Percentiles rank a stretch among this genome's conserved stretches.
These are phyloP conservation scores for Millerozyma miso DNA, from an alignment of 805 yeast species.

Conservation along the genomic window DNA sequence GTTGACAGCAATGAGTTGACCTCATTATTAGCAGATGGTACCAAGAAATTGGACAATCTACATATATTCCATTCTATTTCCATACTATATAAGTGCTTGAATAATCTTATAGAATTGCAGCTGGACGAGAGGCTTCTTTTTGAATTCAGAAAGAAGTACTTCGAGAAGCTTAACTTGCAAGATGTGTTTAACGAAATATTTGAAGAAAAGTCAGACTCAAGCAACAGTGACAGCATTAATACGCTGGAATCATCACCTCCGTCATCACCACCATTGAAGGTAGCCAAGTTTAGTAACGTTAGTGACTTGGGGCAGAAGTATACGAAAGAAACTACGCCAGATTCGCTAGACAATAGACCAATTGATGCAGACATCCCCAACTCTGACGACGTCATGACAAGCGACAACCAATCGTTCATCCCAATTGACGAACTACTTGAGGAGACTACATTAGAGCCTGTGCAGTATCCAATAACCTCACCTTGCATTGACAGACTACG, in stretches of 20 bases:
- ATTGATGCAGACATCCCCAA: constrained; percentile 11
- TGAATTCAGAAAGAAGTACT: constrained; percentile 23
- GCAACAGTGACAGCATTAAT: not conserved
- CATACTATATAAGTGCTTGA: constrained; percentile 24
- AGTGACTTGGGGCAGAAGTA: not conserved
- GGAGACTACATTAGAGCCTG: constrained; percentile 10
- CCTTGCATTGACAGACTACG: constrained; percentile 13
- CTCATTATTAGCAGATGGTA: constrained; percentile 23
- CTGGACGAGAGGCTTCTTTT: constrained; percentile 17
- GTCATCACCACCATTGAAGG: constrained; percentile 20
- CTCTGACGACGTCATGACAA: constrained; percentile 1
- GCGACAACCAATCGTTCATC: constrained; percentile 8
- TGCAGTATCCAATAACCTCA: constrained; percentile 14
- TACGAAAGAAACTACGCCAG: constrained; percentile 2
- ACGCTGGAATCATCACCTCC: constrained; percentile 12
- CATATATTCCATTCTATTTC: constrained; percentile 34
- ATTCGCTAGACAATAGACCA: constrained; percentile 13
- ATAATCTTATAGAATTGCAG: constrained; percentile 30
- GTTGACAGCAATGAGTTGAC: constrained; percentile 28
- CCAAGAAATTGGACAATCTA: constrained; percentile 26
- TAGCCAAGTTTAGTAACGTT: constrained; percentile 8
- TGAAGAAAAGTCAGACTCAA: not conserved
- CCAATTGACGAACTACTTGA: constrained; percentile 20
- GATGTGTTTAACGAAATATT: not conserved
- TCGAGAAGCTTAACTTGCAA: constrained; percentile 11